phyloP scores from a whole-genome alignment of 164 flowering plant species.

The Macadamia tetraphylla region DNA sequence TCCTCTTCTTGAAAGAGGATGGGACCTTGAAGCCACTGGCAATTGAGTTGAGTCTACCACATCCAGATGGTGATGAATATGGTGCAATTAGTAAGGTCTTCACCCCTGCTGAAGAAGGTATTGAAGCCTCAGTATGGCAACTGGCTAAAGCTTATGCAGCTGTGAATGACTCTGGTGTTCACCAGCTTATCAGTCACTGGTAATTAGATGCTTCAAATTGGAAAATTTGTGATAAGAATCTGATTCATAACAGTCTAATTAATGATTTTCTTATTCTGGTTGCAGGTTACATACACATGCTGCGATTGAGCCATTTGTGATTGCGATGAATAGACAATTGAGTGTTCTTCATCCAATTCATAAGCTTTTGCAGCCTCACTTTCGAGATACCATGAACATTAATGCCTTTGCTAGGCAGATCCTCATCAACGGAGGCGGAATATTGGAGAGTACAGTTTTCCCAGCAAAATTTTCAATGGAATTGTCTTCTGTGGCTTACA shows the following conservation, averaged over 20 bases:
- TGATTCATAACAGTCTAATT: not conserved
- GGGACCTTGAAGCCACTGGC: slow-evolving; percentile 80
- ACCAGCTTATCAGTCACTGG: slow-evolving; percentile 95
- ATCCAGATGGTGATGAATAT: slow-evolving; percentile 56
- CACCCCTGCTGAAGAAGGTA: slow-evolving; percentile 56
- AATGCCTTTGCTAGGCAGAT: slow-evolving; percentile 79
- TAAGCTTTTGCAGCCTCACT: slow-evolving; percentile 86
- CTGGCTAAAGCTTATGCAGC: slow-evolving; percentile 89
- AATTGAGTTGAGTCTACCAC: slow-evolving; percentile 84
- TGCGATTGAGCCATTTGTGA: slow-evolving; percentile 79
- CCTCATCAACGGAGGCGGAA: slow-evolving; percentile 75
- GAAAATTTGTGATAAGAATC: not conserved
- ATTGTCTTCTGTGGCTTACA: slow-evolving; percentile 64
- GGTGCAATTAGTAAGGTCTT: slow-evolving; percentile 62
- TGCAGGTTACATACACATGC: slow-evolving; percentile 91
- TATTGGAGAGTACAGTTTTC: slow-evolving; percentile 71
- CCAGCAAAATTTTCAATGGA: slow-evolving; percentile 76
- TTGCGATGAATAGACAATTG: slow-evolving; percentile 75
- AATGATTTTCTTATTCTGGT: not conserved
- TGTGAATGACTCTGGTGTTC: slow-evolving; percentile 84
- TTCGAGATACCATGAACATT: slow-evolving; percentile 83
- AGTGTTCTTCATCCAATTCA: slow-evolving; percentile 79
- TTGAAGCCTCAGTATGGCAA: slow-evolving; percentile 75
- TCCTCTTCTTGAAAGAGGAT: slow-evolving; percentile 65
- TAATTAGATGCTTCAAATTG: slow-evolving; percentile 14